Percentiles rank a stretch among this genome's conserved stretches.
Evolutionary conservation across 2,329 filamentous ascomycete species (phyloP).

Genomic region (Podosphaera aphanis): DNA sequence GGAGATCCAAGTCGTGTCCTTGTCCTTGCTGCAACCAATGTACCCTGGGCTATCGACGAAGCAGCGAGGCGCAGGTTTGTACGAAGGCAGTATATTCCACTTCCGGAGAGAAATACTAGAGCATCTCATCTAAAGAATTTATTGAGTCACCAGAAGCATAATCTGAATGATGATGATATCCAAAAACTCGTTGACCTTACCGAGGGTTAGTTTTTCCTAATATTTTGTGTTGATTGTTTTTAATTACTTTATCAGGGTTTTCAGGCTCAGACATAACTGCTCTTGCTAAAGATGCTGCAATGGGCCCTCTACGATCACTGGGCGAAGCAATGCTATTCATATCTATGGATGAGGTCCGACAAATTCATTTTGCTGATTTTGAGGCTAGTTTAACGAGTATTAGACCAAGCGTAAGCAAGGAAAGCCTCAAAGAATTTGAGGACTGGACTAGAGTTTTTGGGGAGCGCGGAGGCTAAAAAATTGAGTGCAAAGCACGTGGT

Average conservation of each 20-base stretch:
- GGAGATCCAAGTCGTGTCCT: conserved; percentile 76
- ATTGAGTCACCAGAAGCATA: conserved; percentile 55
- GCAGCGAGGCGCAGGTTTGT: conserved; percentile 80
- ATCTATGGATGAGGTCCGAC: conserved; percentile 80
- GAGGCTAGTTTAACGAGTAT: conserved; percentile 64
- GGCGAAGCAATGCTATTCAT: conserved; percentile 78
- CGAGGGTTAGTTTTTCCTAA: conserved; percentile 22
- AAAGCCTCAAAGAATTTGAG: conserved; percentile 72
- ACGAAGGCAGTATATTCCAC: conserved; percentile 78
- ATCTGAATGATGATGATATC: conserved; percentile 46
- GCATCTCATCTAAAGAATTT: conserved; percentile 57
- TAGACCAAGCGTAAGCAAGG: conserved; percentile 66
- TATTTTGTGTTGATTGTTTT: neutral
- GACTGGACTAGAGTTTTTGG: conserved; percentile 88
- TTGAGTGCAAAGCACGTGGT: too few relatives aligned
- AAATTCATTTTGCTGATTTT: conserved; percentile 68
- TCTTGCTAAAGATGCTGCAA: conserved; percentile 88
- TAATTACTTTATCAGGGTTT: conserved; percentile 39
- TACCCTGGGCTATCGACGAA: conserved; percentile 96
- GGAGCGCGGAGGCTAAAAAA: conserved; percentile 51
- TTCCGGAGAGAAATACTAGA: conserved; percentile 68
- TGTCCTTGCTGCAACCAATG: conserved; percentile 81
- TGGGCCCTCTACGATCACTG: conserved; percentile 77
- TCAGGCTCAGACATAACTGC: conserved; percentile 94
- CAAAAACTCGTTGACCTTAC: conserved; percentile 53